Evolutionary conservation across 805 yeast genomes (phyloP), one percentile per base, ranked within the genome.

Genomic region (Saccharomycopsis fibuligera): DNA sequence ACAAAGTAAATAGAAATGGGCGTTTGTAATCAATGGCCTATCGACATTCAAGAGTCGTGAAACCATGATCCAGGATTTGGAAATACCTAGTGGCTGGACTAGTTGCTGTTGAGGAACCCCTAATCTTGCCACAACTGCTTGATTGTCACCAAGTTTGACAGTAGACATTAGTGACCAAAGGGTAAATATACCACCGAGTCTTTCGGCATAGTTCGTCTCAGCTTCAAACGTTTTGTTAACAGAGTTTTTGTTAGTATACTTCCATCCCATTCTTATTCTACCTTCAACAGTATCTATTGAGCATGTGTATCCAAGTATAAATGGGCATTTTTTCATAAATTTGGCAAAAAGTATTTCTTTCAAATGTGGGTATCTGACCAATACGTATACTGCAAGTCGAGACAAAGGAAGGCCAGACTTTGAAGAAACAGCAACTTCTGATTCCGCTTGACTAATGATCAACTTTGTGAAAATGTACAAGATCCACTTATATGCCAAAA

Each of bases 311-410:
- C 99, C 99, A 41, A 93, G 80, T 17, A 90, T 75, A 51, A 75
- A 76, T 1, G 98, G 97, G 60, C 98, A 93, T 59, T 89, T 88
- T 63, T 91, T 91, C 30, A 88, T 86, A 60, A 90, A 77, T 54
- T 98, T 74, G 0, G 98, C 95, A 60, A 80, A 66, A 25, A 72
- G 54, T 9, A 64, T 60, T 27, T 68, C 69, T 37, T 62, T 58
- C 50, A 72, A 53, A 30, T 70, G 75, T 0, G 76, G 73, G 56
- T 68, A 74, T 30, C 64, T 66, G 16, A 73, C 60, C 57, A 88
- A 60, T 36, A 89, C 60, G 29, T 71, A 68, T 16, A 76, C 59
- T 0, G 91, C 68, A 30, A 91, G 64, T 57, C 74, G 75, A 0
- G 87, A 96, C 40, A 93, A 67, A 0, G 99, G 95, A 6, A 85